Base-by-base conservation (phyloP, 2,329 filamentous ascomycete genomes). In the Colletotrichum ledebouriae region DNA sequence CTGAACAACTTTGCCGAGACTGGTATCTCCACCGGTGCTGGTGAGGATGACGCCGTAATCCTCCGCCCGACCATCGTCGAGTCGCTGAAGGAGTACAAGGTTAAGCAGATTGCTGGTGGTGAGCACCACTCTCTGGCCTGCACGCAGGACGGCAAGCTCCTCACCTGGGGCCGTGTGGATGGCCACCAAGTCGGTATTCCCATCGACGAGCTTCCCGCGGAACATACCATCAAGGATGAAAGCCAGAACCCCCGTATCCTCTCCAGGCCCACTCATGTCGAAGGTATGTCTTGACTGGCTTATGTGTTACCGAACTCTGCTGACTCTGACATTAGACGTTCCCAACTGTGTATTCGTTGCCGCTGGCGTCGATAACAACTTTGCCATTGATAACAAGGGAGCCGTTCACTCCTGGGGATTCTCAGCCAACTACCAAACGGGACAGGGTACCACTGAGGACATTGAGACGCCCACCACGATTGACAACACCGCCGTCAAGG, bases 1-100 rank as follows among this genome's bases (percentile, higher is more conserved):
- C 83, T 95, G 34, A 97, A 97, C 85, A 94, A 92, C 80, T 97
- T 92, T 78, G 92, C 91, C 71, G 91, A 97, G 81, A 92, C 92
- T 15, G 93, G 91, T 67, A 73, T 77, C 67, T 82, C 84, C 15
- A 85, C 88, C 49, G 84, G 85, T 61, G 89, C 87, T 13, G 90
- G 90, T 37, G 87, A 90, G 66, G 88, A 91, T 59, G 89, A 91
- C 72, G 90, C 90, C 39, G 88, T 91, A 70, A 86, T 97, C 58
- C 85, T 92, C n/a, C 87, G 88, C 72, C 92, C 94, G 3, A 88
- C 87, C 47, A 81, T 91, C 59, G 87, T 97, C 29, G 80, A 87
- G 9, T 85, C 85, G 6, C 85, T 98, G 9, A 83, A 84, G 33
- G 85, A 86, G 49, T 86, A 87, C 76, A 82, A 87, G n/a, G 85